Conservation (phyloP, 208 protist species). For the Wallacemonas sp. region DNA sequence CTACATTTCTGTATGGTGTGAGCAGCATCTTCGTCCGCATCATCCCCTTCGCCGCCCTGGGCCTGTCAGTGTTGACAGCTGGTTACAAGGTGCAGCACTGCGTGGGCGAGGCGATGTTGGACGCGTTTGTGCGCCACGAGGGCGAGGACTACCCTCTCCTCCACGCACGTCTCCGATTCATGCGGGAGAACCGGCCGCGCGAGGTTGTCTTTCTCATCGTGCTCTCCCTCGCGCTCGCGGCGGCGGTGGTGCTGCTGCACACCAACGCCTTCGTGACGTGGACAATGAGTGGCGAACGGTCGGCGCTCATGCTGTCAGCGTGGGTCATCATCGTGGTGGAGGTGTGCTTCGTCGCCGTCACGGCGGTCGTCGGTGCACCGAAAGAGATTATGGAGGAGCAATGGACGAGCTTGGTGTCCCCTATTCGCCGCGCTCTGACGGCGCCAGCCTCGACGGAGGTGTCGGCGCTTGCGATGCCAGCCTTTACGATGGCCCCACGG, state of each 20-base stretch:
- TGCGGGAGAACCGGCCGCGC: conserved; percentile 46
- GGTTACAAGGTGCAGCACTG: conserved; percentile 81
- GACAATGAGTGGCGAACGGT: conserved; percentile 38
- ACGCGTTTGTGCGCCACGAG: conserved; percentile 58
- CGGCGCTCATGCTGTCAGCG: conserved; percentile 17
- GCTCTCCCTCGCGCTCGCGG: conserved; percentile 25
- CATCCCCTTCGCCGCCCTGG: conserved; percentile 65
- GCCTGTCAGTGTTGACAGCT: conserved; percentile 53
- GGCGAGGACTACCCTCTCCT: conserved; percentile 79
- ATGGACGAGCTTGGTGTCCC: neutral
- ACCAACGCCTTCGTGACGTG: conserved; percentile 49
- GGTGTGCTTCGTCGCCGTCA: conserved; percentile 37
- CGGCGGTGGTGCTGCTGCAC: conserved; percentile 38
- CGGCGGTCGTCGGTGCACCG: conserved; percentile 27
- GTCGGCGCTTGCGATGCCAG: neutral
- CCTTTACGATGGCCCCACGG: too few species aligned
- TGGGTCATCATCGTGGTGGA: conserved; percentile 28
- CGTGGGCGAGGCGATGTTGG: conserved; percentile 73
- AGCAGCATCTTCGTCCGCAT: conserved; percentile 56
- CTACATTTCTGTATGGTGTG: conserved; percentile 57
- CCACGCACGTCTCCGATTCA: conserved; percentile 50
- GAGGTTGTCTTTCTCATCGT: conserved; percentile 44
- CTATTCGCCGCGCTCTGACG: conserved; percentile 5
- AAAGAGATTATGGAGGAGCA: conserved; percentile 12
- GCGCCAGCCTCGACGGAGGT: neutral